Conservation (phyloP, 78 protist species). For the Emiliania huxleyi region DNA sequence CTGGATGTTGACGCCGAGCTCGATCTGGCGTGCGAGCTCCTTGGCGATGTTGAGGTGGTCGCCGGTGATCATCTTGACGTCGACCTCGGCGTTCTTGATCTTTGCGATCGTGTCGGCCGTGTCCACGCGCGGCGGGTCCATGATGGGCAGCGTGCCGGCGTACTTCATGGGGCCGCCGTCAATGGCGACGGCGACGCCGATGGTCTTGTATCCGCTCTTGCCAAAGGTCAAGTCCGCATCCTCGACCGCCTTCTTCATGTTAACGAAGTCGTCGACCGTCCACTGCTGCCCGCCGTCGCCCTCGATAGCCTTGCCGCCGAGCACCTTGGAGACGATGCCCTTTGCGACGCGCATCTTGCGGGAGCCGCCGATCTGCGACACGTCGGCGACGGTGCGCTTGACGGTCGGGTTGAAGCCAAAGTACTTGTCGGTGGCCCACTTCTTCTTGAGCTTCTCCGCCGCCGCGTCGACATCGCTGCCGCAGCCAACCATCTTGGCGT, state of each 20-base stretch:
- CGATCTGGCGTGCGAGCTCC: background rate
- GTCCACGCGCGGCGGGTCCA: background rate
- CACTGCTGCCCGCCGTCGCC: slow-evolving; percentile 62
- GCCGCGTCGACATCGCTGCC: background rate
- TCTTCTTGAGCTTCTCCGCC: no score
- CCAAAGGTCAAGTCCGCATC: background rate
- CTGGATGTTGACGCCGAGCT: background rate
- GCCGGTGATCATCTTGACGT: background rate
- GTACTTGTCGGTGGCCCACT: background rate
- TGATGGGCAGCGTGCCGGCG: background rate
- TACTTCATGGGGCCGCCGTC: background rate
- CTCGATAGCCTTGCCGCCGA: slow-evolving; percentile 63
- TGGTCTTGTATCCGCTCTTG: background rate
- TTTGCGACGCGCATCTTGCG: background rate
- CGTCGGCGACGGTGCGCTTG: background rate
- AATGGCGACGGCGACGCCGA: background rate
- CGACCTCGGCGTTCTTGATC: background rate
- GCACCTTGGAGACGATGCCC: background rate
- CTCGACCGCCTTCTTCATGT: background rate
- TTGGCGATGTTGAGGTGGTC: background rate
- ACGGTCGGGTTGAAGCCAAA: background rate
- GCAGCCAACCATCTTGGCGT: background rate
- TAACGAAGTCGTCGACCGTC: slow-evolving; percentile 27
- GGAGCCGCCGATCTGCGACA: no score
- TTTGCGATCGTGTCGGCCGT: background rate